A percentile compares a stretch with the other conserved stretches of the same genome.
These are phyloP conservation scores for Brettanomyces anomalus DNA, from an alignment of 805 yeast genomes.

Conservation along the genomic window DNA sequence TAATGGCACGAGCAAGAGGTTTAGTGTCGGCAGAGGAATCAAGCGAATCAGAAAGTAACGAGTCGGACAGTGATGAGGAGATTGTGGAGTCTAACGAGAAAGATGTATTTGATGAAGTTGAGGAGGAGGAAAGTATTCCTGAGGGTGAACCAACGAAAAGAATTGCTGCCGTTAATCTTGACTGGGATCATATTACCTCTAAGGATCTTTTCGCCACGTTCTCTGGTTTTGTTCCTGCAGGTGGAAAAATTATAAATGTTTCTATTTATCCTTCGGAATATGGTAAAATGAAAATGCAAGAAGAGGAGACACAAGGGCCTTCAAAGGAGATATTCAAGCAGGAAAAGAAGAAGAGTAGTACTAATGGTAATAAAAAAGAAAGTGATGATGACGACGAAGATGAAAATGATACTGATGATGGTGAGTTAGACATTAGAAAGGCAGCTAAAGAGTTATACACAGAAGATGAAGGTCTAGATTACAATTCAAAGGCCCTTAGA, in stretches of 20 bases:
- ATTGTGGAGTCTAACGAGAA: constrained; percentile 32
- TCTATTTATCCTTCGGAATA: constrained; percentile 80
- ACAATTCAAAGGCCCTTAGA: constrained; percentile 75
- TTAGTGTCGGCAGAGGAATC: constrained; percentile 34
- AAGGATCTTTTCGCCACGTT: constrained; percentile 86
- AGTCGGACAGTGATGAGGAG: constrained; percentile 33
- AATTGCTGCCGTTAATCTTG: constrained; percentile 90
- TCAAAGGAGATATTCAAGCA: constrained; percentile 66
- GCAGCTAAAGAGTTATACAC: constrained; percentile 60
- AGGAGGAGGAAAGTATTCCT: constrained; percentile 54
- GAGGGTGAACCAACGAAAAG: constrained; percentile 77
- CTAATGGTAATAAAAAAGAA: constrained; percentile 24
- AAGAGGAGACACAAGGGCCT: constrained; percentile 89
- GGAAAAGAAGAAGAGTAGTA: constrained; percentile 32
- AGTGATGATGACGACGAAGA: constrained; percentile 33
- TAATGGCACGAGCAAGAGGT: constrained; percentile 50
- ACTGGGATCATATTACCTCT: constrained; percentile 93
- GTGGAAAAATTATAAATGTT: constrained; percentile 61
- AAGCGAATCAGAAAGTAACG: constrained; percentile 28
- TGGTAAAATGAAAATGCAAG: constrained; percentile 86
- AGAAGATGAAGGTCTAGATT: constrained; percentile 71
- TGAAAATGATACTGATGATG: constrained; percentile 37
- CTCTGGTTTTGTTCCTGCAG: constrained; percentile 70
- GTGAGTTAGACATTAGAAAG: constrained; percentile 37
- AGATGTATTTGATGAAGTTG: constrained; percentile 37